phyloP scores from a whole-genome alignment of 768 basidiomycete species.

The Chalciporus pseudorubinellus region DNA sequence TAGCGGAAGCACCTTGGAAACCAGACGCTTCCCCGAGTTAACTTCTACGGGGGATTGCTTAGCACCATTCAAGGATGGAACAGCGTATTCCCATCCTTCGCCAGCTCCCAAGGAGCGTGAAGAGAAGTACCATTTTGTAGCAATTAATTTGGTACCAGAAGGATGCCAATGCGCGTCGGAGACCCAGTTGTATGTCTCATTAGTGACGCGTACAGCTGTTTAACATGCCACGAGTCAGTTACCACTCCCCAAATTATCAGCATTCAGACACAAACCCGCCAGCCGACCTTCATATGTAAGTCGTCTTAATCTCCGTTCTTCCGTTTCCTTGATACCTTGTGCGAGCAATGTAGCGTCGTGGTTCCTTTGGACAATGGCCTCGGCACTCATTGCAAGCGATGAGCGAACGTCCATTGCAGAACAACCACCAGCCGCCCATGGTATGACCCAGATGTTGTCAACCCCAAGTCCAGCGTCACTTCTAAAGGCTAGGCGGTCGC shows the following conservation, averaged over 20 bases:
- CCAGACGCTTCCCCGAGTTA: slow-evolving; percentile 49
- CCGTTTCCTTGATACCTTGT: slow-evolving; percentile 50
- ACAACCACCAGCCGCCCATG: slow-evolving; percentile 58
- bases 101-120: slow-evolving; percentile 63
- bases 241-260: background rate
- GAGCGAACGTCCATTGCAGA: slow-evolving; percentile 53
- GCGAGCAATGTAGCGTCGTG: slow-evolving; percentile 48
- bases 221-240: slow-evolving; percentile 5
- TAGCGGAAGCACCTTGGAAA: slow-evolving; percentile 54
- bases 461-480: slow-evolving; percentile 73
- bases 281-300: slow-evolving; percentile 57
- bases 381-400: slow-evolving; percentile 29
- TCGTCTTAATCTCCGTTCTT: slow-evolving; percentile 44
- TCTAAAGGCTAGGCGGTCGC: slow-evolving; percentile 61
- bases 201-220: slow-evolving; percentile 54
- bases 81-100: slow-evolving; percentile 67
- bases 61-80: slow-evolving; percentile 34
- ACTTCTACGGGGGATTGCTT: slow-evolving; percentile 27
- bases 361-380: slow-evolving; percentile 37
- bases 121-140: slow-evolving; percentile 79
- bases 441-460: slow-evolving; percentile 71
- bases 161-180: slow-evolving; percentile 72
- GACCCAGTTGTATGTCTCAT: slow-evolving; percentile 73
- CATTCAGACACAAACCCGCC: slow-evolving; percentile 33
- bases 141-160: slow-evolving; percentile 56